A percentile compares a stretch with the other conserved stretches of the same genome.
phyloP scores from a whole-genome alignment of 2,329 filamentous ascomycete genomes.

The Diplocarpon mali region DNA sequence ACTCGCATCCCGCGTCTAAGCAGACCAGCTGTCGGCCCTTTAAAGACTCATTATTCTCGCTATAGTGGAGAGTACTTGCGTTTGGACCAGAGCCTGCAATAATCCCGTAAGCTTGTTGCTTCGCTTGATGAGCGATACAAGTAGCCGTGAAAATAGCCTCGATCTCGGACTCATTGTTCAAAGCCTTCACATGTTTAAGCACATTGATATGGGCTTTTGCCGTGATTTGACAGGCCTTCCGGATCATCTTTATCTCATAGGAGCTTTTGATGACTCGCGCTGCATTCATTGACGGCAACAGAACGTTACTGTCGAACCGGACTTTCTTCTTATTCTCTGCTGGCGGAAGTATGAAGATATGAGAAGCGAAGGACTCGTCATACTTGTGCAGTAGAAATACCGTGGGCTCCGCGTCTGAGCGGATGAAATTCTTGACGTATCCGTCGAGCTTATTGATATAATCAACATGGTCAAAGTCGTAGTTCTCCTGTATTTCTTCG shows the following conservation, averaged over 20 bases:
- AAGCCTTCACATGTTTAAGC: constrained; percentile 47
- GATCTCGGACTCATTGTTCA: constrained; percentile 71
- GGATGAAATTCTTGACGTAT: constrained; percentile 36
- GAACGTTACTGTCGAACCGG: constrained; percentile 36
- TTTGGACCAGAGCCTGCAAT: constrained; percentile 80
- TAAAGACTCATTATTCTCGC: constrained; percentile 64
- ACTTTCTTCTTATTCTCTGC: constrained; percentile 3
- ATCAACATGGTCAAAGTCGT: constrained; percentile 62
- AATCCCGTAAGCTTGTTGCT: constrained; percentile 73
- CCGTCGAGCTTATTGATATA: constrained; percentile 42
- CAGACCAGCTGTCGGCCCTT: constrained; percentile 62
- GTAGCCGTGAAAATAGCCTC: constrained; percentile 66
- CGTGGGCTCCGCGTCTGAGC: constrained; percentile 26
- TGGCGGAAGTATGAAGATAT: constrained; percentile 1
- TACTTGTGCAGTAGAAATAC: constrained; percentile 36
- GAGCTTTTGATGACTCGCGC: constrained; percentile 72
- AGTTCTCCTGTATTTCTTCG: constrained; percentile 48
- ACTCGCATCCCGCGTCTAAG: constrained; percentile 83
- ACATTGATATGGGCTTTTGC: constrained; percentile 66
- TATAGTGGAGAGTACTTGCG: constrained; percentile 79
- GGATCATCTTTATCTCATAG: constrained; percentile 77
- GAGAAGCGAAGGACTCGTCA: constrained; percentile 26
- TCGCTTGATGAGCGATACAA: constrained; percentile 63
- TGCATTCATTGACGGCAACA: constrained; percentile 66
- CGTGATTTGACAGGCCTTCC: constrained; percentile 70